Evolutionary conservation across 2,329 filamentous ascomycete genomes (phyloP), one percentile per base, ranked within the genome.

Genomic region (Hypoxylon sp.): DNA sequence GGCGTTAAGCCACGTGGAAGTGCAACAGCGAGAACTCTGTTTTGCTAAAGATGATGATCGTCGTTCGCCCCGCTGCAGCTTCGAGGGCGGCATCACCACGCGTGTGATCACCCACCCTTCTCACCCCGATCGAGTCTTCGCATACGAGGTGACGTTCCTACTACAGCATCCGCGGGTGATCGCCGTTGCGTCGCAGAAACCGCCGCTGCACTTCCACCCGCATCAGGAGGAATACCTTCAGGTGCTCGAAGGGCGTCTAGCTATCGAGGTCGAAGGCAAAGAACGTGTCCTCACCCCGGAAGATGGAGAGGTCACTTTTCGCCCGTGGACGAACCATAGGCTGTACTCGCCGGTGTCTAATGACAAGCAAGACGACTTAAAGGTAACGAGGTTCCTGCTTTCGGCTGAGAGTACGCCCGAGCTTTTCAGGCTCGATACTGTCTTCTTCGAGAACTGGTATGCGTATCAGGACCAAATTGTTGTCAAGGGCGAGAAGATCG

Each of bases 361-460:
- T 14, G 48, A 48, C 37, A 22, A 58, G 3, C 64, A 70, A 2
- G 68, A 62, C n/a, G 68, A 55, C 6, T 56, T 65, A 58, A 57
- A 71, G 47, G 67, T 67, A 44, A 68, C 74, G 39, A 73, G 59
- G 65, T 76, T 76, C 59, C 24, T 76, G 37, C 75, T 78, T 17
- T 76, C 74, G 14, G 76, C 71, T 3, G 62, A 74, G 66, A 73
- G 73, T 22, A 73, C 75, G 4, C 59, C 68, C 35, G 68, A 76
- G 54, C 54, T 70, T 51, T 79, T 77, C 52, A 64, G 71, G 33
- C 73, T 80, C 1, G 78, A 80, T 62, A 73, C 70, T 0, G 68
- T 78, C 19, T 80, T 79, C 68, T 79, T 79, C 48, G 74, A 79
- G 68, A 79, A 79, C 42, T 80, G 78, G 78, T 79, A 80, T 60